These are phyloP conservation scores for Uronychia binucleata DNA, from an alignment of 73 alveolate genomes.

Conservation along the genomic window DNA sequence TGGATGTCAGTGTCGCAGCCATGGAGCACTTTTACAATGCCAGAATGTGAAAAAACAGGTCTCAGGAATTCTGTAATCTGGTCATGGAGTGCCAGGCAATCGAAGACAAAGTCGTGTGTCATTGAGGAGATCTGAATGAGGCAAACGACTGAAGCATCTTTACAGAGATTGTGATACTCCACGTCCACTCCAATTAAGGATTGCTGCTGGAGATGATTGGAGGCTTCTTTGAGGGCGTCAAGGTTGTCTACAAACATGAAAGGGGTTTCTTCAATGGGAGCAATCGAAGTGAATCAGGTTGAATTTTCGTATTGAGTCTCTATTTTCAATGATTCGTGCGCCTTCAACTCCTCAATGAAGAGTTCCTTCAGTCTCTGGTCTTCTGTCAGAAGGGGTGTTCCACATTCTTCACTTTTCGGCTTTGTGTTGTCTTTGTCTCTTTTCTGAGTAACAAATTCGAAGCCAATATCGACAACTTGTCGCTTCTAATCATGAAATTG, in stretches of 20 bases:
- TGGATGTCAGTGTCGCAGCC: slow-evolving; percentile 92
- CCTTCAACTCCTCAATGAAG: neutral
- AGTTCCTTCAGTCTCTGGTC: neutral
- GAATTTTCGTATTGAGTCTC: neutral
- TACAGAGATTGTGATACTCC: slow-evolving; percentile 82
- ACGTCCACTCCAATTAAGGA: slow-evolving; percentile 83
- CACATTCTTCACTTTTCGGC: neutral
- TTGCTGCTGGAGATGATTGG: slow-evolving; percentile 39
- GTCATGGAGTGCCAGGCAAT: slow-evolving; percentile 69
- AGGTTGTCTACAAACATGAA: slow-evolving; percentile 68
- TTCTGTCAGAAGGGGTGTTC: neutral
- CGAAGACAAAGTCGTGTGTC: slow-evolving; percentile 79
- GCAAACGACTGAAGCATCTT: slow-evolving; percentile 72
- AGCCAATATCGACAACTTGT: slow-evolving; percentile 18
- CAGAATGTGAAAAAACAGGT: slow-evolving; percentile 50
- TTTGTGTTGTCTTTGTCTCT: slow-evolving; percentile 5
- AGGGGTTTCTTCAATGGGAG: slow-evolving; percentile 37
- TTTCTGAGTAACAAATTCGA: slow-evolving; percentile 10
- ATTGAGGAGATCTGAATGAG: slow-evolving; percentile 83
- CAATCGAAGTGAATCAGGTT: neutral
- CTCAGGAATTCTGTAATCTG: slow-evolving; percentile 54
- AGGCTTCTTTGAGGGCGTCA: slow-evolving; percentile 44
- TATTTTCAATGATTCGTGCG: neutral
- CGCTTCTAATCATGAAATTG: slow-evolving; percentile 29
- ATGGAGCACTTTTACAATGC: slow-evolving; percentile 85